Base-by-base conservation (phyloP, 768 basidiomycete genomes). In the Mycena rebaudengoi region DNA sequence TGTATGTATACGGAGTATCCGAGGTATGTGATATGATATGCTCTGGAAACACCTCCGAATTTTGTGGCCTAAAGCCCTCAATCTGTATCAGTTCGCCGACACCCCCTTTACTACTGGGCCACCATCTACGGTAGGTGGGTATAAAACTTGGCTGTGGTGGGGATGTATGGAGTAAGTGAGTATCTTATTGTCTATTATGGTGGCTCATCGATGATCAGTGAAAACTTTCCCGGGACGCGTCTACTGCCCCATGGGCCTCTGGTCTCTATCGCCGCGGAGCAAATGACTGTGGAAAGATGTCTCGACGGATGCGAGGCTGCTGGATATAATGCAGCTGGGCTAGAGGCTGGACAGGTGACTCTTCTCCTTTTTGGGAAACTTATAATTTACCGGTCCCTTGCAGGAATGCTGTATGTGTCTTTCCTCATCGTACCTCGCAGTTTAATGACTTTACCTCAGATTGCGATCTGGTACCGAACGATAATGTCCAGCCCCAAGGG, bases 211-310 rank as follows among this genome's bases (percentile, higher is more conserved):
- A 12, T 14, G 12, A 8, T 32, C 16, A 37, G 25, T n/a, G 21
- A 63, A 50, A n/a, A 6, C 33, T 12, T 16, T 39, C 13, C 10
- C 7, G 39, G 37, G 14, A 30, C 44, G 30, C 62, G 63, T 26
- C 52, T 52, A 25, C 50, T 66, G 35, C 67, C 66, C 35, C 60
- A 64, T 25, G 51, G 40, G 14, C 68, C 69, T 16, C 45, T 25
- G n/a, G 49, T 21, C 16, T 25, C 41, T 2, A 68, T 69, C 29
- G 53, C 62, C 20, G 60, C 58, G 12, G 69, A 71, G 40, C 18
- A 66, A 23, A 71, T 71, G 70, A 69, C 70, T 16, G 70, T 68
- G 14, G 56, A 62, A 40, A 63, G 57, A 46, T 71, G 70, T 29
- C 60, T 69, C 39, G 52, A 67, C 29, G 70, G 64, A 11, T 69